phyloP scores from a whole-genome alignment of 257 asterid species.

The Solanum appendiculatum region DNA sequence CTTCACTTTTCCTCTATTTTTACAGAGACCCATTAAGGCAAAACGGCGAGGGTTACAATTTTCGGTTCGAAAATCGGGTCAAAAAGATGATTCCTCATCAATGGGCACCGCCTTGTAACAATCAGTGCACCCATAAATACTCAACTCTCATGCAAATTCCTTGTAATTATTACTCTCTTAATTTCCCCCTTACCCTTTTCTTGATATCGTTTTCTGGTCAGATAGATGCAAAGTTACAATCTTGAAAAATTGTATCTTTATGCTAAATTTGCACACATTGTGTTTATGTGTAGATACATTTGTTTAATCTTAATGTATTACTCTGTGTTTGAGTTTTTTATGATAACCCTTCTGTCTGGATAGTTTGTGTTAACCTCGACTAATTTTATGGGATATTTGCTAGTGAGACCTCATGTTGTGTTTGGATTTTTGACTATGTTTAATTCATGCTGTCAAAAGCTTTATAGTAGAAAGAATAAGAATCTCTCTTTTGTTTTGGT shows the following conservation, averaged over 20 bases:
- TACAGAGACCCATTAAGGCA: background rate
- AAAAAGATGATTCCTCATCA: constrained; percentile 45
- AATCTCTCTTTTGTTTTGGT: background rate
- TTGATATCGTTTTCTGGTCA: background rate
- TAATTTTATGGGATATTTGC: background rate
- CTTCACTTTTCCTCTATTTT: background rate
- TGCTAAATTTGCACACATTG: background rate
- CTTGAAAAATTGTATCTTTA: background rate
- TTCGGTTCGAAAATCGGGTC: background rate
- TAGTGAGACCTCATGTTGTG: background rate
- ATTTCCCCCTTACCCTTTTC: background rate
- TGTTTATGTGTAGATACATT: background rate
- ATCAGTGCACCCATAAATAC: constrained; percentile 69
- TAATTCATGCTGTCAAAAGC: background rate
- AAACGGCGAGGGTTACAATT: background rate
- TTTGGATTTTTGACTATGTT: background rate
- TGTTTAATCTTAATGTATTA: background rate
- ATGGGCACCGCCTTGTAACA: constrained; percentile 85
- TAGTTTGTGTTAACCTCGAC: background rate
- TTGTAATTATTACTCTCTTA: constrained; percentile 22
- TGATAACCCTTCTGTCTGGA: background rate
- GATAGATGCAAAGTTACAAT: background rate
- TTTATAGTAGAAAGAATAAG: background rate
- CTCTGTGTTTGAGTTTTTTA: background rate
- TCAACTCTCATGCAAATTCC: constrained; percentile 80